Evolutionary conservation across 75 land plant genomes (phyloP), one percentile per base, ranked within the genome.

Genomic region (Pseudotsuga menziesii): DNA sequence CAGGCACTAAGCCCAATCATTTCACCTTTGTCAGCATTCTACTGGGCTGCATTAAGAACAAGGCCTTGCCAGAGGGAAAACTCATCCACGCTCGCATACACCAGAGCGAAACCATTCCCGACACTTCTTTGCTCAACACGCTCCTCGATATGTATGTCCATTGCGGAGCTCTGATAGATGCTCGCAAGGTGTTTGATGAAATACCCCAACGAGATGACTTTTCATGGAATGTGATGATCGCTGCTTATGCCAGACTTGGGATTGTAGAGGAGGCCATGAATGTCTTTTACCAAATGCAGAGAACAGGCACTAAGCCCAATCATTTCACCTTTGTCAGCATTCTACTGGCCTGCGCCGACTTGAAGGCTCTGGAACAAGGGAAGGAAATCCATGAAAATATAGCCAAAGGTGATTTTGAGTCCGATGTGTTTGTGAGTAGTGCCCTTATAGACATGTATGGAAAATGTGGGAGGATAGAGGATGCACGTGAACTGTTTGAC

Each of bases 401-500:
- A 29, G 15, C 85, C 23, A 89, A 81, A 59, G 74, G 85, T 4
- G 86, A 78, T 1, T 79, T 87, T 61, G 73, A 76, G 9, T 73
- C 73, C 16, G 80, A 89, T 61, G 77, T 89, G 15, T 79, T 86
- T 25, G 94, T 91, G 0, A 56, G 80, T 16, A 91, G 85, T 82
- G 86, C 88, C 17, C 82, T 91, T n/a, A 69, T 89, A 41, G 61
- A 88, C 5, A 80, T 89, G 87, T 91, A 89, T 78, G 79, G 88
- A 9, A 87, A 85, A 74, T 85, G 92, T 67, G 91, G 92, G 32
- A 87, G 80, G 71, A 84, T 89, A 17, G 55, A 75, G 78, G 90
- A 85, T 74, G 87, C 92, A 9, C 75, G 84, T 9, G 44, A 36
- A 20, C 44, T 87, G 44, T 89, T 91, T 76, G 80, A 81, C 61